Evolutionary conservation across 1,139 yeast genomes (phyloP).

Genomic region (Diutina scorzettiae): DNA sequence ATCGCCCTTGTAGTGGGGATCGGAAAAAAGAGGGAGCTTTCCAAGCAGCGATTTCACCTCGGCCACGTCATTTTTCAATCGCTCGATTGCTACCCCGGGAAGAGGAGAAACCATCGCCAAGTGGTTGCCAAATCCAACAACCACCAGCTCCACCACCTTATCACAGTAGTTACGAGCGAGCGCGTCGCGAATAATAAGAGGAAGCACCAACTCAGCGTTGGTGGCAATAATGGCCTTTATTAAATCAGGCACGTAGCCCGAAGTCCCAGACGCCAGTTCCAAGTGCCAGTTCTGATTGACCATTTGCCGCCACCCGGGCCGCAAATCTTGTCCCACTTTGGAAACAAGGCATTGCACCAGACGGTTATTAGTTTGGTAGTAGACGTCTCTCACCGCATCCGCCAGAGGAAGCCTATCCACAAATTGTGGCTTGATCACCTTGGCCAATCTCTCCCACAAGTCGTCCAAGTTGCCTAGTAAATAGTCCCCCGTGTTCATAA

Average conservation of each 20-base stretch:
- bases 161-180: conserved; percentile 68
- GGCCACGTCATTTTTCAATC: conserved; percentile 61
- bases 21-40: conserved; percentile 35
- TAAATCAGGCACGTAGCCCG: conserved; percentile 55
- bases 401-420: not conserved
- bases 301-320: conserved; percentile 78
- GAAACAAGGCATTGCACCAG: conserved; percentile 39
- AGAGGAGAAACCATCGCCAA: conserved; percentile 55
- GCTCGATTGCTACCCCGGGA: conserved; percentile 64
- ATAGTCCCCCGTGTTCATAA: conserved; percentile 84
- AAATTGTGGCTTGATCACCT: not conserved
- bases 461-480: conserved; percentile 1
- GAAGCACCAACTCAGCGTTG: conserved; percentile 27
- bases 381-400: not conserved
- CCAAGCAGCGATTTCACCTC: conserved; percentile 46
- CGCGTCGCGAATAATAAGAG: conserved; percentile 55
- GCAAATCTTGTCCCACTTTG: conserved; percentile 51
- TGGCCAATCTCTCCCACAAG: not conserved
- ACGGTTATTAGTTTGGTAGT: not conserved
- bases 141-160: conserved; percentile 55
- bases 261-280: conserved; percentile 54
- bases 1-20: conserved; percentile 17
- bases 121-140: conserved; percentile 44
- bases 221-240: conserved; percentile 37
- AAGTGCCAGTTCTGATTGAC: conserved; percentile 68